Evolutionary conservation across 148 eudicot genomes (phyloP).

Genomic region (Cornus florida): DNA sequence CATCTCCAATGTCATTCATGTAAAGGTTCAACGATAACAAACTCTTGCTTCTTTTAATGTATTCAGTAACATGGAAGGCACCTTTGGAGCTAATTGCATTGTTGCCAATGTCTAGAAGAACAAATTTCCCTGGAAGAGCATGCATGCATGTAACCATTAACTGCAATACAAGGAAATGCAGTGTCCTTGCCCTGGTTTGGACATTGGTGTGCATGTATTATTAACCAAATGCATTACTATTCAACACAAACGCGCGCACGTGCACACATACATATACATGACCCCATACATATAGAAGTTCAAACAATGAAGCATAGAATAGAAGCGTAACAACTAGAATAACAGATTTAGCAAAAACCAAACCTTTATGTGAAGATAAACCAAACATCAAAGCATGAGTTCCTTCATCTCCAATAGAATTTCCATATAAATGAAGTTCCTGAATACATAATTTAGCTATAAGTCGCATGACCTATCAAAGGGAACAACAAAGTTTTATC

Average conservation of each 20-base stretch:
- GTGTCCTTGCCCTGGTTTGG: no score
- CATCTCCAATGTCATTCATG: conserved; percentile 93
- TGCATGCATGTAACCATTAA: conserved; percentile 2
- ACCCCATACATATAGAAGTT: no score
- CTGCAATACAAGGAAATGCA: background rate
- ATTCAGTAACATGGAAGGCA: conserved; percentile 81
- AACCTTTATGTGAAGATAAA: conserved; percentile 74
- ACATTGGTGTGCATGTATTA: no score
- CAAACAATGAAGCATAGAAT: background rate
- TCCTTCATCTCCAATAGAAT: conserved; percentile 94
- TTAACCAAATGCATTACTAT: no score
- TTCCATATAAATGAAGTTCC: conserved; percentile 90
- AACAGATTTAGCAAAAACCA: background rate
- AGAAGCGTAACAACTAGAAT: background rate
- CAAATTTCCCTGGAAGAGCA: conserved; percentile 45
- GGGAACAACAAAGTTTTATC: background rate
- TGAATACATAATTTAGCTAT: conserved; percentile 22
- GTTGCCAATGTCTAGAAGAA: conserved; percentile 78
- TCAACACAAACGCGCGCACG: no score
- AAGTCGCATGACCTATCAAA: background rate
- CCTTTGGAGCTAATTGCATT: conserved; percentile 78
- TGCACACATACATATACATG: no score
- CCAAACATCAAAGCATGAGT: conserved; percentile 71
- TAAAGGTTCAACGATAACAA: conserved; percentile 70
- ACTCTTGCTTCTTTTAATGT: conserved; percentile 68